phyloP scores from a whole-genome alignment of 202 grass and related monocot species.

The Carex sylvatica region DNA sequence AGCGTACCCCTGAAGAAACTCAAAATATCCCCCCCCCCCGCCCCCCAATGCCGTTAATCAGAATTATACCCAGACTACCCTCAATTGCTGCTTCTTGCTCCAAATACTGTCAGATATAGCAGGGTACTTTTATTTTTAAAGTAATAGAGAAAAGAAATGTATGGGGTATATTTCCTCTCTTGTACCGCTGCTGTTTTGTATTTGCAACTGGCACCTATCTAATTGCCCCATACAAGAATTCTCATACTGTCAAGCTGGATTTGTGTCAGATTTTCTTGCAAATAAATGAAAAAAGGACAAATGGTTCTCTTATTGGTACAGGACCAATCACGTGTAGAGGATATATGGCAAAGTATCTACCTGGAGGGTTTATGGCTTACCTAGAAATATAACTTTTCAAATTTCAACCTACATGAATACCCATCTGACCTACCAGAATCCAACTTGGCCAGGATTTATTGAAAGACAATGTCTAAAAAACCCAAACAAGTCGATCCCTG shows the following conservation, averaged over 20 bases:
- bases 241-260: neutral
- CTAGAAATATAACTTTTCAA: neutral
- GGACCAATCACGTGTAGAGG: neutral
- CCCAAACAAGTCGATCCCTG: neutral
- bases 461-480: constrained; percentile 1
- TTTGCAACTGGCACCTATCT: constrained; percentile 3
- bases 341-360: neutral
- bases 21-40: neutral
- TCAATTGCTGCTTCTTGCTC: neutral
- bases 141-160: neutral
- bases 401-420: constrained; percentile 5
- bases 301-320: neutral
- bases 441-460: neutral
- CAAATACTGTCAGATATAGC: neutral
- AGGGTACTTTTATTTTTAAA: neutral
- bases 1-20: neutral
- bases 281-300: constrained; percentile 2
- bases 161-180: neutral
- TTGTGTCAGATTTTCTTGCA: constrained; percentile 4
- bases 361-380: constrained; percentile 1
- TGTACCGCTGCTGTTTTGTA: neutral
- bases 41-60: too few relatives aligned
- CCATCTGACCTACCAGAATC: neutral
- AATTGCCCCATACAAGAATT: neutral
- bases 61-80: neutral